Conservation (phyloP, 2,329 filamentous ascomycete genomes). For the Macrophomina tecta region DNA sequence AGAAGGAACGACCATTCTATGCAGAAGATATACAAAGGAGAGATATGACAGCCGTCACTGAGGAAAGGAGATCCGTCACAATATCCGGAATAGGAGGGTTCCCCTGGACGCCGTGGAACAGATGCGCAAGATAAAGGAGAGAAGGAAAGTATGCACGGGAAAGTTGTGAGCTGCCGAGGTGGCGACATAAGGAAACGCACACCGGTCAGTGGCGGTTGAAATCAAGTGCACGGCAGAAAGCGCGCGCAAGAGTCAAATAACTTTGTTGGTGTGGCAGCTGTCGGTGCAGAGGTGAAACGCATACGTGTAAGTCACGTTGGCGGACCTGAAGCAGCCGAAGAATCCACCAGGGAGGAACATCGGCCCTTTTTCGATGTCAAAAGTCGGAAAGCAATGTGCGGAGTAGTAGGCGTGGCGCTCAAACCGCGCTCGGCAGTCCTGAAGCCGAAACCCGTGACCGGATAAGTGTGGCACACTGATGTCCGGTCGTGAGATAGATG, state of each 20-base stretch:
- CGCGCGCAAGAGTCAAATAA: neutral
- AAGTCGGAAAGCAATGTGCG: neutral
- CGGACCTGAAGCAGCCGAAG: neutral
- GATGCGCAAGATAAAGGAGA: slow-evolving; percentile 2
- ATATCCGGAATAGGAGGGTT: neutral
- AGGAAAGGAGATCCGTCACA: slow-evolving; percentile 12
- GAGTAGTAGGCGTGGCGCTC: neutral
- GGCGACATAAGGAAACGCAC: neutral
- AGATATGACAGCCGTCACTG: neutral
- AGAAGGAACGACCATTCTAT: neutral
- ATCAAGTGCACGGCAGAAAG: neutral
- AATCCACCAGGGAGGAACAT: neutral
- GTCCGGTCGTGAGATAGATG: slow-evolving; percentile 2
- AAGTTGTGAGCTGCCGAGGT: neutral
- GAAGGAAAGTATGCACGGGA: neutral
- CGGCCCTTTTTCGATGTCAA: slow-evolving; percentile 9
- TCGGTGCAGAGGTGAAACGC: slow-evolving; percentile 10
- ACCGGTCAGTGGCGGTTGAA: neutral
- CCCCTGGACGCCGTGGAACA: neutral
- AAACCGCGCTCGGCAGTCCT: neutral
- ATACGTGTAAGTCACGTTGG: neutral
- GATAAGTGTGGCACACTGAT: neutral
- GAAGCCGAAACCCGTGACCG: neutral
- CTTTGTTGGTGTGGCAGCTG: neutral
- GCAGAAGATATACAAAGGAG: slow-evolving; percentile 6